phyloP scores from a whole-genome alignment of 1,284 basidiomycete species.

The Pseudozyma hubeiensis region DNA sequence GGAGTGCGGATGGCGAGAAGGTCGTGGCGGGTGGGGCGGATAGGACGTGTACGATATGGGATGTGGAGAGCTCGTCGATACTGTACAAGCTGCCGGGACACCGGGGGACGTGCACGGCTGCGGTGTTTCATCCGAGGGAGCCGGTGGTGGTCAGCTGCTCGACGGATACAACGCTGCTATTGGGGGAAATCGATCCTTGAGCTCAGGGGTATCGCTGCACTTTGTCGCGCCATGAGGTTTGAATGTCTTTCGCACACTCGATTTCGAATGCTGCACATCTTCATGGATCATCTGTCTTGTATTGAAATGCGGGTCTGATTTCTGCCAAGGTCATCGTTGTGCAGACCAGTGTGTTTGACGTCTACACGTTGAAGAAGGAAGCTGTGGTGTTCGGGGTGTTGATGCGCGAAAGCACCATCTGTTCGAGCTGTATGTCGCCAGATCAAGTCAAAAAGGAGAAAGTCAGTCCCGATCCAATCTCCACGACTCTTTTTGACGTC shows the following conservation, averaged over 20 bases:
- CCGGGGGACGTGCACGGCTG: slow-evolving; percentile 65
- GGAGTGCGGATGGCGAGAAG: slow-evolving; percentile 61
- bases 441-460: not conserved
- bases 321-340: too few species aligned
- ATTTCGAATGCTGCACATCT: not conserved
- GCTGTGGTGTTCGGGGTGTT: slow-evolving; percentile 7
- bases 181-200: slow-evolving; percentile 62
- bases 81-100: slow-evolving; percentile 68
- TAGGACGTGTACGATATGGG: slow-evolving; percentile 66
- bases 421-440: slow-evolving; percentile 16
- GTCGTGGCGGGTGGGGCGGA: slow-evolving; percentile 64
- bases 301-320: too few species aligned
- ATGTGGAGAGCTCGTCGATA: slow-evolving; percentile 55
- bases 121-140: slow-evolving; percentile 66
- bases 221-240: not conserved
- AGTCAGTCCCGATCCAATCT: slow-evolving; percentile 1
- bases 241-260: slow-evolving; percentile 6
- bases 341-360: too few species aligned
- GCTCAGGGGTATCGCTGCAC: not conserved
- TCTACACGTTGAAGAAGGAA: not conserved
- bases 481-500: too few species aligned
- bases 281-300: not conserved
- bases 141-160: slow-evolving; percentile 64
- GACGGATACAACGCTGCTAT: slow-evolving; percentile 60
- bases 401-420: slow-evolving; percentile 16